Evolutionary conservation across 257 asterid genomes (phyloP), one percentile per base, ranked within the genome.

Genomic region (Nicotiana benthamiana): DNA sequence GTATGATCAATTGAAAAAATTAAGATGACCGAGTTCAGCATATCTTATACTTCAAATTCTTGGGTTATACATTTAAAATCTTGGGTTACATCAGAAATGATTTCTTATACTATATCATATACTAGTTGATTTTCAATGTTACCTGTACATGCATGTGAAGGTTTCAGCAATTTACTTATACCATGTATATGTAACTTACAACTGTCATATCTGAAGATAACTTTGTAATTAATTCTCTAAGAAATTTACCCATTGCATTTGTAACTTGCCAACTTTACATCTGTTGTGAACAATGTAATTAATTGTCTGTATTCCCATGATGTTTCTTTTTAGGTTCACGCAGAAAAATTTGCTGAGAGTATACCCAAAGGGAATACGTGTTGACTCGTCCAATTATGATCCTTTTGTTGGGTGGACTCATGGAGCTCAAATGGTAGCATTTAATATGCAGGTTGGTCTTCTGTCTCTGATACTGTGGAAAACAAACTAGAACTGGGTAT

Each of bases 391-490:
- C 86, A 94, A 94, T 85, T 94, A 94, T 86, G 93, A 94, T 84
- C 98, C 98, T 62, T 89, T 94, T 24, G 86, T 93, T 79, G 98
- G 92, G 59, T 94, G 98, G 98, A 82, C 86, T 79, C 97, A 93
- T 82, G 98, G 98, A 87, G 97, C 98, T 75, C 98, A 94, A 84
- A 91, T 94, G 98, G 96, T 94, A 75, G 97, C 98, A 81, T 91
- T 93, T 88, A 94, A 94, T 82, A 93, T 94, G 98, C 97, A 94
- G 97, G 97, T 93, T 84, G 64, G 88, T 17, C 43, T 67, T 79
- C 65, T 78, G 6, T 65, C 57, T 84, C 80, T n/a, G 4, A 40
- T 72, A 24, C 40, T 46, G 40, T 72, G 24, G 9, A 46, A 48
- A 74, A 60, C 24, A 48, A 24, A 15, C 5, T 48, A 48, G 27